Conservation (phyloP, 495 filamentous ascomycete species). For the Glonium stellatum region DNA sequence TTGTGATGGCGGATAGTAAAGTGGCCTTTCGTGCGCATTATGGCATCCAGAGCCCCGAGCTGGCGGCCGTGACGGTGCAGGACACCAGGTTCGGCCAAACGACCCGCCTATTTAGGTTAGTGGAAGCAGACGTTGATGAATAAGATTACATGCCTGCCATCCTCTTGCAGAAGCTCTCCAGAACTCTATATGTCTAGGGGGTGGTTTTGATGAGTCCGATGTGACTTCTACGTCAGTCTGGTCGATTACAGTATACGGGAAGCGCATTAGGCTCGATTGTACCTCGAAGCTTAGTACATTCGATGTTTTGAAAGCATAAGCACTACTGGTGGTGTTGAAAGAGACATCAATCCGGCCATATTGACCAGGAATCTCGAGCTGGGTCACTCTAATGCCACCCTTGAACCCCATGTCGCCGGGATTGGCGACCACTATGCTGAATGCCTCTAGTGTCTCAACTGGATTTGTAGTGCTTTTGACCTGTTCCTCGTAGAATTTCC, state of each 20-base stretch:
- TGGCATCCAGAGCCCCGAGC: constrained; percentile 46
- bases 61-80: constrained; percentile 40
- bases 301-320: constrained; percentile 17
- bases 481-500: constrained; percentile 40
- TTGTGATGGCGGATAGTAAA: constrained; percentile 42
- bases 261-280: neutral
- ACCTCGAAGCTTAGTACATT: constrained; percentile 28
- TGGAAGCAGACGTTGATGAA: neutral
- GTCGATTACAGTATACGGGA: no score
- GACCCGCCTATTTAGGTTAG: neutral
- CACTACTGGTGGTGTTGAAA: constrained; percentile 3
- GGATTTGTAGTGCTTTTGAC: constrained; percentile 14
- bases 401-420: constrained; percentile 47
- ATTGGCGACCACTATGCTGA: constrained; percentile 44
- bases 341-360: constrained; percentile 29
- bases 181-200: neutral
- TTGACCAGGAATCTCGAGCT: constrained; percentile 43
- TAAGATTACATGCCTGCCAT: constrained; percentile 1
- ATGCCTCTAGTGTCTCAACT: constrained; percentile 29
- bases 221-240: no score
- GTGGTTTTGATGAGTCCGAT: no score
- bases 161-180: neutral
- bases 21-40: constrained; percentile 40
- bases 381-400: constrained; percentile 44
- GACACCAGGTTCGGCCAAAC: neutral